Evolutionary conservation across 1,284 basidiomycete species (phyloP).

Genomic region (Fomitopsis pinicola): DNA sequence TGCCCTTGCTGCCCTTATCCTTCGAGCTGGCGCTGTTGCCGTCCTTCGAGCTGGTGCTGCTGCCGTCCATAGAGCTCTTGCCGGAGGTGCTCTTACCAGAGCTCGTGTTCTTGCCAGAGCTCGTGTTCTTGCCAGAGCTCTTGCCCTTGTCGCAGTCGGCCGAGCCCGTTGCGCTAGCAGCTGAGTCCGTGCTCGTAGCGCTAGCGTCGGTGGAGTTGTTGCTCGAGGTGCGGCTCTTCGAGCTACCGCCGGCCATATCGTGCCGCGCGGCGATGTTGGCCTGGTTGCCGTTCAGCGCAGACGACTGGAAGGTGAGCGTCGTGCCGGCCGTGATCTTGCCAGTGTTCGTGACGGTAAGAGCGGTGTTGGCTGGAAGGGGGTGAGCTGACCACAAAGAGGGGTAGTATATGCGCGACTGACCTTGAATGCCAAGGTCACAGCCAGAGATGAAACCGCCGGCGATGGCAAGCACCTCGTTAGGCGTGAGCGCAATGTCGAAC

Average conservation of each 20-base stretch:
- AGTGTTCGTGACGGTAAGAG: slow-evolving; percentile 62
- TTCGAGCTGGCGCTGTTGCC: background rate
- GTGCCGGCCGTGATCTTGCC: slow-evolving; percentile 53
- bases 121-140: background rate
- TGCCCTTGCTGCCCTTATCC: background rate
- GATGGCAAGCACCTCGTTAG: slow-evolving; percentile 69
- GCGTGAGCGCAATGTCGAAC: slow-evolving; percentile 69
- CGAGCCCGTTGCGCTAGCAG: background rate
- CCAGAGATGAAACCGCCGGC: slow-evolving; percentile 71
- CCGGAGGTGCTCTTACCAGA: too few species aligned
- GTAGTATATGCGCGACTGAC: slow-evolving; percentile 31
- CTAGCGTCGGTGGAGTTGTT: background rate
- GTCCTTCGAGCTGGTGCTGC: background rate
- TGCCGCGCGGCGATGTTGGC: background rate
- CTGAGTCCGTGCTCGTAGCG: background rate
- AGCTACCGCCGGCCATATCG: background rate
- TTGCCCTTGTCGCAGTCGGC: background rate
- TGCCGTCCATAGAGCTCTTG: background rate
- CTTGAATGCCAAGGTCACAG: slow-evolving; percentile 59
- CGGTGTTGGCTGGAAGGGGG: slow-evolving; percentile 45
- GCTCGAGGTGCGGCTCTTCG: background rate
- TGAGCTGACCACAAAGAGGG: background rate
- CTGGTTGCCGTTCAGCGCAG: slow-evolving; percentile 44
- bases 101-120: too few species aligned
- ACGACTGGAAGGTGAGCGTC: slow-evolving; percentile 54